phyloP scores from a whole-genome alignment of 2,329 filamentous ascomycete species.

The Trichoderma endophyticum region DNA sequence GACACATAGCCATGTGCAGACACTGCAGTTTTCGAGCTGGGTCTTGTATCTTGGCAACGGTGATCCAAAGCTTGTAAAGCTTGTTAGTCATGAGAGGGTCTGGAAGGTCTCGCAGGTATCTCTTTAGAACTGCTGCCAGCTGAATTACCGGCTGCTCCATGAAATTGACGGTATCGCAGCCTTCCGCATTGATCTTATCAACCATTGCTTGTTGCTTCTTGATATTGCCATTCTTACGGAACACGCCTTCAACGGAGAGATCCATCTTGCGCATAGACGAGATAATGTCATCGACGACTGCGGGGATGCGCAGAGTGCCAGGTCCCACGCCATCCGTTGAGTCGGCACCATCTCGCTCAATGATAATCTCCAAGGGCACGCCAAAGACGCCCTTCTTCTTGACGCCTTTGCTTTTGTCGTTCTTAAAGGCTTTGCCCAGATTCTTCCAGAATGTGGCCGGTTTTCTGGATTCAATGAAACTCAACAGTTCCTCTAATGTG shows the following conservation, averaged over 20 bases:
- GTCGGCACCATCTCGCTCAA: constrained; percentile 91
- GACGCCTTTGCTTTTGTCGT: constrained; percentile 69
- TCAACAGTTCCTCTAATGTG: constrained; percentile 86
- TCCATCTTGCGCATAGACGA: constrained; percentile 98
- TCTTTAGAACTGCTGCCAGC: constrained; percentile 88
- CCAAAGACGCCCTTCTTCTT: constrained; percentile 97
- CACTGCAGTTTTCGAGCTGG: constrained; percentile 78
- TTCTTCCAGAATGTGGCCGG: constrained; percentile 95
- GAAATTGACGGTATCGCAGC: constrained; percentile 80
- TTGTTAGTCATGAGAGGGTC: constrained; percentile 95
- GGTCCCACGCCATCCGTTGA: constrained; percentile 97
- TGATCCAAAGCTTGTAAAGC: constrained; percentile 85
- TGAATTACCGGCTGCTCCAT: constrained; percentile 89
- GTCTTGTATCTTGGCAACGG: constrained; percentile 82
- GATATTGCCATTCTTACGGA: constrained; percentile 99
- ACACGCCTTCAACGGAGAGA: constrained; percentile 96
- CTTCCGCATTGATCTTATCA: constrained; percentile 80
- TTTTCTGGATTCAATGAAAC: constrained; percentile 89
- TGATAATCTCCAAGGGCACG: constrained; percentile 79
- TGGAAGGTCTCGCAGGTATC: constrained; percentile 89
- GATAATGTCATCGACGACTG: constrained; percentile 92
- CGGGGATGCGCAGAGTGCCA: constrained; percentile 82
- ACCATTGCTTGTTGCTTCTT: constrained; percentile 84
- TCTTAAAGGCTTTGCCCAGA: constrained; percentile 93
- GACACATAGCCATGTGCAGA: constrained; percentile 85